phyloP scores from a whole-genome alignment of 179 eudicot genomes.

The Vitellaria paradoxa region DNA sequence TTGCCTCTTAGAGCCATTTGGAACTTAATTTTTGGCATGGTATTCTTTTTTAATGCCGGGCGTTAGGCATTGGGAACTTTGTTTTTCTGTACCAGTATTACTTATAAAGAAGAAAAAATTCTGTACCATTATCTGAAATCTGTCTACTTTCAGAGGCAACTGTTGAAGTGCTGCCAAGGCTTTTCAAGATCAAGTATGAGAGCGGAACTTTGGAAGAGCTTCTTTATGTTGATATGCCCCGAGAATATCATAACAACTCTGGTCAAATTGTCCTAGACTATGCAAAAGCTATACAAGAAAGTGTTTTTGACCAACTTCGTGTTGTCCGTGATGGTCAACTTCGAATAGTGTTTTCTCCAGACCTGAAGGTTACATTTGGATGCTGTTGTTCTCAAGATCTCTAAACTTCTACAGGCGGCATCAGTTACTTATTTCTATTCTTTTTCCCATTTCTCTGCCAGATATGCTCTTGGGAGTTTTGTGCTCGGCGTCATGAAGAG shows the following conservation, averaged over 20 bases:
- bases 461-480: slow-evolving; percentile 99
- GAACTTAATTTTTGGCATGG: no score
- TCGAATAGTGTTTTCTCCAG: slow-evolving; percentile 89
- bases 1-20: background rate
- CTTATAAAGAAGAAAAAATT: background rate
- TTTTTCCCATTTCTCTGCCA: slow-evolving; percentile 16
- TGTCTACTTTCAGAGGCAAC: slow-evolving; percentile 74
- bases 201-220: slow-evolving; percentile 98
- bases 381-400: slow-evolving; percentile 6
- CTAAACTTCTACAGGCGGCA: background rate
- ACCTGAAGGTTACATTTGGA: slow-evolving; percentile 56
- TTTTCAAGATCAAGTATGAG: slow-evolving; percentile 94
- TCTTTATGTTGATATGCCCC: slow-evolving; percentile 96
- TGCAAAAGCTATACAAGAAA: slow-evolving; percentile 98
- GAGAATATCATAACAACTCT: slow-evolving; percentile 80
- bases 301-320: slow-evolving; percentile 95
- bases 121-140: background rate
- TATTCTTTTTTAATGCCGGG: no score
- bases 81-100: background rate
- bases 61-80: background rate
- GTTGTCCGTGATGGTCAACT: slow-evolving; percentile 99
- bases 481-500: slow-evolving; percentile 93
- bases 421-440: slow-evolving; percentile 14
- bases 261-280: slow-evolving; percentile 97
- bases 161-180: slow-evolving; percentile 95